Conservation (phyloP, 2,329 filamentous ascomycete genomes). For the Ophiocordyceps camponoti-leonardi region DNA sequence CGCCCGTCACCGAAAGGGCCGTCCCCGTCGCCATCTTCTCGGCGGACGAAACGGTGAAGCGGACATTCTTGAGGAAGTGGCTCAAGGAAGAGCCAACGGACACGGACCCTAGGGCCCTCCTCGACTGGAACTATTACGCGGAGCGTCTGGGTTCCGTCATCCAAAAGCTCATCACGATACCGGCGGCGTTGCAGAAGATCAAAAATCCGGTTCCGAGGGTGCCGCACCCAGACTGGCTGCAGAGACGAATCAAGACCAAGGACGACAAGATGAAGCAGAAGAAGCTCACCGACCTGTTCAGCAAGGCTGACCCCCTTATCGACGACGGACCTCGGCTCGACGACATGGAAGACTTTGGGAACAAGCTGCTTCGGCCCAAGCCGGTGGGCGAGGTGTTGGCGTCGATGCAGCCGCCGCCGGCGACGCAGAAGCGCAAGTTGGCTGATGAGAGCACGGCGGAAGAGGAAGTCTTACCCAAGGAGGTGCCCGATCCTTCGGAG, state of each 20-base stretch:
- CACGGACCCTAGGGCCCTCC: constrained; percentile 74
- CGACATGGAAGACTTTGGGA: constrained; percentile 73
- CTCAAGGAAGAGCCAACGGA: constrained; percentile 80
- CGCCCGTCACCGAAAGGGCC: constrained; percentile 86
- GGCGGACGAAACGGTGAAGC: constrained; percentile 73
- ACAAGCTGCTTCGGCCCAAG: constrained; percentile 48
- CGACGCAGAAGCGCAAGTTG: constrained; percentile 53
- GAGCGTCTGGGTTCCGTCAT: constrained; percentile 94
- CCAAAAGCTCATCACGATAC: constrained; percentile 97
- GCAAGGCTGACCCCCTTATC: constrained; percentile 47
- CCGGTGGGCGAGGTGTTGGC: constrained; percentile 34
- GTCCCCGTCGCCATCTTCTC: constrained; percentile 96
- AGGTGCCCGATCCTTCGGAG: constrained; percentile 70
- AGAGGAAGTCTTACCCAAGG: constrained; percentile 62
- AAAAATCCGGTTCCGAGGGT: constrained; percentile 89
- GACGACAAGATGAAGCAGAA: constrained; percentile 97
- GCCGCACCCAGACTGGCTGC: constrained; percentile 90
- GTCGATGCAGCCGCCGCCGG: constrained; percentile 32
- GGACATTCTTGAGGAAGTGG: constrained; percentile 87
- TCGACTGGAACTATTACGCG: constrained; percentile 96
- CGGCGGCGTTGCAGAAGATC: constrained; percentile 86
- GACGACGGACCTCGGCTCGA: constrained; percentile 29
- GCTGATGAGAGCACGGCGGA: constrained; percentile 47
- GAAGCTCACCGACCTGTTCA: constrained; percentile 91
- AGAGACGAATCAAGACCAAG: constrained; percentile 81